These are phyloP conservation scores for Gossypium mustelinum DNA, from an alignment of 345 rosid species.

Conservation along the genomic window DNA sequence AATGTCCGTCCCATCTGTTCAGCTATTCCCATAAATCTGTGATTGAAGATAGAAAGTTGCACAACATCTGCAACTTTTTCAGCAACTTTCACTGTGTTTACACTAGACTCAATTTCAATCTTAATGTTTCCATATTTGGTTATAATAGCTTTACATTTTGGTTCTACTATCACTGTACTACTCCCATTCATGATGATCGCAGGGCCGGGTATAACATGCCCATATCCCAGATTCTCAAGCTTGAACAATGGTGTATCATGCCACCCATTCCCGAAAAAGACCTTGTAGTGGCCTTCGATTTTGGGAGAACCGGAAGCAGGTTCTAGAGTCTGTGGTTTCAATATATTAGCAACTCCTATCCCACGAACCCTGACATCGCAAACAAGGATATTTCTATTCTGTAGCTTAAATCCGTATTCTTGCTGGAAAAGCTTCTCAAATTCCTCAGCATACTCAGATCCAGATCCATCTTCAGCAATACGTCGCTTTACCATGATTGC, in stretches of 20 bases:
- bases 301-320: conserved; percentile 46
- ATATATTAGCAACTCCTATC: conserved; percentile 76
- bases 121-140: conserved; percentile 89
- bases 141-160: conserved; percentile 68
- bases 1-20: conserved; percentile 98
- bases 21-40: conserved; percentile 98
- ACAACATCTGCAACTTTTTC: conserved; percentile 93
- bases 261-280: conserved; percentile 78
- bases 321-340: conserved; percentile 63
- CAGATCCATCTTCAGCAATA: conserved; percentile 38
- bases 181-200: conserved; percentile 96
- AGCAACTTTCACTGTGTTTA: conserved; percentile 37
- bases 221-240: conserved; percentile 74
- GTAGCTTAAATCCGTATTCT: conserved; percentile 92
- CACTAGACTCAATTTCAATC: conserved; percentile 53
- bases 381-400: conserved; percentile 62
- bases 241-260: conserved; percentile 64
- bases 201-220: conserved; percentile 68
- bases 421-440: conserved; percentile 76
- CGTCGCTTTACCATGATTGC: conserved; percentile 84
- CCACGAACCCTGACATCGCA: conserved; percentile 95
- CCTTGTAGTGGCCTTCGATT: conserved; percentile 55
- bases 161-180: conserved; percentile 92
- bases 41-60: conserved; percentile 88
- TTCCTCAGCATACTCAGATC: conserved; percentile 60